Evolutionary conservation across 1,139 yeast species (phyloP).

Genomic region (Yamadazyma membranifaciens): DNA sequence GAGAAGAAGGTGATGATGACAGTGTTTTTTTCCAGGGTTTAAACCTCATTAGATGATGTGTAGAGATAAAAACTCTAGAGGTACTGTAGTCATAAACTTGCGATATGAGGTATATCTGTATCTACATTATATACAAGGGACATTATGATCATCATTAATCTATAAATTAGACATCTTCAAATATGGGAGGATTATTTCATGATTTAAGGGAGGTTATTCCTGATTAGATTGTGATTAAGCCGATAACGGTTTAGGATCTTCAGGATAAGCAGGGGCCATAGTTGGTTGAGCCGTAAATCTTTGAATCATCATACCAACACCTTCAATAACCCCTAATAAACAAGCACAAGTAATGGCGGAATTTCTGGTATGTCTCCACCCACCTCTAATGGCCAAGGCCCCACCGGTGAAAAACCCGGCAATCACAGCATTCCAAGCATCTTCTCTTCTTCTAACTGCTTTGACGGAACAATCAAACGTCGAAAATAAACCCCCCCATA

Average conservation of each 20-base stretch:
- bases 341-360: constrained; percentile 98
- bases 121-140: constrained; percentile 7
- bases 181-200: too few relatives aligned
- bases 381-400: constrained; percentile 96
- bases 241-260: constrained; percentile 49
- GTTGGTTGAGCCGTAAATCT: constrained; percentile 90
- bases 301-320: constrained; percentile 96
- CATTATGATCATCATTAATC: constrained; percentile 6
- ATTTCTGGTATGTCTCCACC: constrained; percentile 95
- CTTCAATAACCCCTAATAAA: constrained; percentile 93
- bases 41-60: too few relatives aligned
- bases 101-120: constrained; percentile 3
- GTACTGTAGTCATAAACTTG: too few relatives aligned
- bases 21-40: too few relatives aligned
- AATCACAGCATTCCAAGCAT: constrained; percentile 96
- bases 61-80: too few relatives aligned
- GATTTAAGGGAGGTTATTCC: neutral
- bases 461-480: constrained; percentile 95
- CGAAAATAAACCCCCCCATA: constrained; percentile 98
- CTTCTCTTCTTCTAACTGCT: constrained; percentile 95
- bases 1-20: too few relatives aligned
- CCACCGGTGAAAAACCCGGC: constrained; percentile 99
- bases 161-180: constrained; percentile 1
- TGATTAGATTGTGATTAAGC: constrained; percentile 36
- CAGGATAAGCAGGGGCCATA: constrained; percentile 73